Base-by-base conservation (phyloP, 495 filamentous ascomycete species). In the Cryomyces minteri region DNA sequence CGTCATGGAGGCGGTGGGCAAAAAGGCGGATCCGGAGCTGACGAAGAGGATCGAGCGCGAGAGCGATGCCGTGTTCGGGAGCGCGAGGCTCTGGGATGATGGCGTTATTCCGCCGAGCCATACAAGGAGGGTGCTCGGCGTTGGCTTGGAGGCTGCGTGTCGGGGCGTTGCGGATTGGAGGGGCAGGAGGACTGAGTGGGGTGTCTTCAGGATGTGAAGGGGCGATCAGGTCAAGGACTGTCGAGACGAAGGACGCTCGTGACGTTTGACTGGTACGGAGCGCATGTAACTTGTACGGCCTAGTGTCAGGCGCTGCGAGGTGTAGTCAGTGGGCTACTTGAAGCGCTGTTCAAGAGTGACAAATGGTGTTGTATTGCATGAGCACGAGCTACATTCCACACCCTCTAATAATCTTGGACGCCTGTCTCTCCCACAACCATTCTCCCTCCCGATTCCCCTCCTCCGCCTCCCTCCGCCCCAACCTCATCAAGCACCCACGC, bases 1-100 rank as follows among this genome's bases (percentile, higher is more conserved):
- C 4, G 90, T 98, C 33, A 98, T 98, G 90, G 80, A 86, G 64
- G 80, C 88, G 3, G 92, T 98, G 0, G 88, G 90, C 6, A 82
- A 83, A 60, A 72, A 70, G 11, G 82, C 76, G 0, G 88, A 96
- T 59, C 80, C 83, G 1, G 79, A 79, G 45, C 65, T 98, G 43
- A 84, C 80, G 61, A 74, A 71, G 9, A 65, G 90, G 31, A 96
- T 98, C 52, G 92, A 96, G 56, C 68, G 73, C 28, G 92, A 98
- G 67, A 93, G 84, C 40, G 80, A 90, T 48, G 88, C 84, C 0
- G 74, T 80, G 0, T 98, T 85, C 58, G 88, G 84, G 3, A 81
- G 75, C 34, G 90, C 90, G 12, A 73, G 92, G 45, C 57, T 98
- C 49, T 98, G 90, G 90, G 88, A 98, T 58, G 90, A 98, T 57